Evolutionary conservation across 306 rosid genomes (phyloP).

Genomic region (Ormosia semicastrata): DNA sequence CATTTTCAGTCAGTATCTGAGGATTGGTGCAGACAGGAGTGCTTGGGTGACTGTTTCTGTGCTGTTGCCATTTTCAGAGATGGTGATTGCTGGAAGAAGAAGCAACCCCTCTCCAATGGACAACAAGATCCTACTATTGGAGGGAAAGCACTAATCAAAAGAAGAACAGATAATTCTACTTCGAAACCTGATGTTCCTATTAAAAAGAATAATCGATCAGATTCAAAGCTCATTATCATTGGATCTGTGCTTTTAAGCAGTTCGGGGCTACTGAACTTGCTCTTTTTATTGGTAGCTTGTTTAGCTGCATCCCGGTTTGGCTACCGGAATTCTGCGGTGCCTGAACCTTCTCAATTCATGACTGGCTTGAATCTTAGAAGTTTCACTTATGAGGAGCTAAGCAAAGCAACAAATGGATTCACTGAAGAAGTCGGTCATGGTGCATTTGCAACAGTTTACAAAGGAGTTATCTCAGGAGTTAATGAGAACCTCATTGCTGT

Average conservation of each 20-base stretch:
- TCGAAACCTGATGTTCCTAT: neutral
- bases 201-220: neutral
- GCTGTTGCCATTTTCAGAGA: neutral
- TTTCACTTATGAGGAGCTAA: slow-evolving; percentile 25
- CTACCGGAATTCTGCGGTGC: neutral
- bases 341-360: neutral
- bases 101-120: slow-evolving; percentile 20
- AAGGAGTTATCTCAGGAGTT: neutral
- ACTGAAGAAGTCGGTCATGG: slow-evolving; percentile 24
- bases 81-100: slow-evolving; percentile 4
- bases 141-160: slow-evolving; percentile 22
- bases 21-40: slow-evolving; percentile 34
- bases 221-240: neutral
- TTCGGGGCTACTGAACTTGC: slow-evolving; percentile 11
- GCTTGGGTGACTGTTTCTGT: slow-evolving; percentile 34
- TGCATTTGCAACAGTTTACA: slow-evolving; percentile 23
- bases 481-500: neutral
- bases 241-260: slow-evolving; percentile 8
- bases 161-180: neutral
- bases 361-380: neutral
- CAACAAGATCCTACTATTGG: neutral
- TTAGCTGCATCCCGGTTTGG: neutral
- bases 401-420: slow-evolving; percentile 21
- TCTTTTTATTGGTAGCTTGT: neutral
- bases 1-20: neutral